Evolutionary conservation across 371 early-diverging fungal genomes (phyloP).

Genomic region (Mucor saturninus): DNA sequence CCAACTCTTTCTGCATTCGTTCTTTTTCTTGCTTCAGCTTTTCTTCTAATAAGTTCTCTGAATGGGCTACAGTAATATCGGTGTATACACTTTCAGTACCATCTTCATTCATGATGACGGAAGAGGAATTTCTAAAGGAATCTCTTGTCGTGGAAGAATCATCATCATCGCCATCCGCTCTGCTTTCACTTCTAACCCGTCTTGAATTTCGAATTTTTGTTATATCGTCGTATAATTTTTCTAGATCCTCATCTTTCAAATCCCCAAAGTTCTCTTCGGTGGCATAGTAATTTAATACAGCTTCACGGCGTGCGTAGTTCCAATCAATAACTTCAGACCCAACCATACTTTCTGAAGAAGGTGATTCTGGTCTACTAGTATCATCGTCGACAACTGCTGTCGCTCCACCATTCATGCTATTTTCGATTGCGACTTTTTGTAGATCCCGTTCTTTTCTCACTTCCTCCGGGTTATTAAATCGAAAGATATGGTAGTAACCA

Average conservation of each 20-base stretch:
- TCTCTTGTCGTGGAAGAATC: constrained; percentile 56
- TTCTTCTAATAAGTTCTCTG: constrained; percentile 47
- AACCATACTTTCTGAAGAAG: constrained; percentile 54
- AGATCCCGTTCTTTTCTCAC: constrained; percentile 73
- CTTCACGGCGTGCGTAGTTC: constrained; percentile 80
- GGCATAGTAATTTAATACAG: constrained; percentile 56
- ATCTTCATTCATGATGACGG: constrained; percentile 40
- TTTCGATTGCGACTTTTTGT: constrained; percentile 36
- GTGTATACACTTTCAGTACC: constrained; percentile 54
- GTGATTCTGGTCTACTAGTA: constrained; percentile 55
- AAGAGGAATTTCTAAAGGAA: constrained; percentile 46
- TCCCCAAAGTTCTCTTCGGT: constrained; percentile 52
- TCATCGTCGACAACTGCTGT: constrained; percentile 12
- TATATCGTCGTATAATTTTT: constrained; percentile 62
- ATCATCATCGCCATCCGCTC: constrained; percentile 52
- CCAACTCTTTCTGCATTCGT: constrained; percentile 60
- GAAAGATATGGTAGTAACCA: constrained; percentile 83
- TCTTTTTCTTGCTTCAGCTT: constrained; percentile 59
- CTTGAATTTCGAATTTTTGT: constrained; percentile 58
- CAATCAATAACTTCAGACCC: constrained; percentile 75
- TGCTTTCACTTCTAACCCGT: constrained; percentile 59
- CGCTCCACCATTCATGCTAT: constrained; percentile 19
- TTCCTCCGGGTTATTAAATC: constrained; percentile 89
- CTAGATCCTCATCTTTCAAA: constrained; percentile 65
- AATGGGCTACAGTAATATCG: constrained; percentile 37